phyloP scores from a whole-genome alignment of 129 eudicot species.

The Kitagawia praeruptora region DNA sequence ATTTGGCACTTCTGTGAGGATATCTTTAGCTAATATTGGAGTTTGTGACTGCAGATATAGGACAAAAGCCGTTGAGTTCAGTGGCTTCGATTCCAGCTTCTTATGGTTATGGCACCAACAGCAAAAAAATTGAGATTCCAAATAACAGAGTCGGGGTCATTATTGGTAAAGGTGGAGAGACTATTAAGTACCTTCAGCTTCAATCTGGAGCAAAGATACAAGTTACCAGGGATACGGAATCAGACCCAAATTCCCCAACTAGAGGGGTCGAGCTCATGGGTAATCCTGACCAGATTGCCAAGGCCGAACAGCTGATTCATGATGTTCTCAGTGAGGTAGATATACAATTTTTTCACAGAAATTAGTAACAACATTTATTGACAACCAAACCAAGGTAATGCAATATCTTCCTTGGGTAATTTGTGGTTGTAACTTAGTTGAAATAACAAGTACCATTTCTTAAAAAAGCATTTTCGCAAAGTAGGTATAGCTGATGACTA shows the following conservation, averaged over 20 bases:
- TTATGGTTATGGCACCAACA: conserved; percentile 51
- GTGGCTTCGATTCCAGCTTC: conserved; percentile 30
- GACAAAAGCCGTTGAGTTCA: conserved; percentile 35
- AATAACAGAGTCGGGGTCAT: conserved; percentile 96
- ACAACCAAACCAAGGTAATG: no score
- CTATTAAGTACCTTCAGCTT: conserved; percentile 76
- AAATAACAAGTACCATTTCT: no score
- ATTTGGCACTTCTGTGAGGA: background rate
- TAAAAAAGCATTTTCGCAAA: background rate
- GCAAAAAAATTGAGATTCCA: conserved; percentile 83
- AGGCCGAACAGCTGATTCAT: conserved; percentile 75
- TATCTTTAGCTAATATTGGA: background rate
- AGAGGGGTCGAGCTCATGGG: conserved; percentile 78
- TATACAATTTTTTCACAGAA: background rate
- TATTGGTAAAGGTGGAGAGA: conserved; percentile 95
- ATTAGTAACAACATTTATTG: background rate
- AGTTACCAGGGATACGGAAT: conserved; percentile 81
- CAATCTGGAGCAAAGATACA: conserved; percentile 97
- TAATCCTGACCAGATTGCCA: conserved; percentile 67
- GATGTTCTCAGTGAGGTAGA: conserved; percentile 83
- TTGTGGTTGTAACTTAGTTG: background rate
- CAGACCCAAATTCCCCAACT: conserved; percentile 61
- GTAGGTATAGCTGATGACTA: background rate
- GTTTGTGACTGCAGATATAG: conserved; percentile 34
- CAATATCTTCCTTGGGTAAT: background rate